Conservation (phyloP, 495 filamentous ascomycete genomes). For the Jackrogersella multiformis region DNA sequence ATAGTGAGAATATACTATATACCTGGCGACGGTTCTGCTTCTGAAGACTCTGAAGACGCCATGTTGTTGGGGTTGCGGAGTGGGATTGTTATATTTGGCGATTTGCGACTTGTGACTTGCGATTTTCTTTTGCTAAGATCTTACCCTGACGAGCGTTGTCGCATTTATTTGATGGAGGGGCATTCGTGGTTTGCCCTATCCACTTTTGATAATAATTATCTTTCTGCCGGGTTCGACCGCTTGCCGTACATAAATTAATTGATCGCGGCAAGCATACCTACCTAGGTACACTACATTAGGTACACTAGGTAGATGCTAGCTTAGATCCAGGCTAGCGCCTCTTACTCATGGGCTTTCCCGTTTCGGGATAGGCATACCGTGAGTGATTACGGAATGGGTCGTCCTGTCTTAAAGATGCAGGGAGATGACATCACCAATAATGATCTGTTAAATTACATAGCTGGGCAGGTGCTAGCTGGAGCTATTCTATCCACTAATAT, state of each 20-base stretch:
- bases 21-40: slow-evolving; percentile 42
- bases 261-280: slow-evolving; percentile 3
- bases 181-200: slow-evolving; percentile 25
- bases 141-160: slow-evolving; percentile 1
- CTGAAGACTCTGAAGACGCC: slow-evolving; percentile 25
- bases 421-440: slow-evolving; percentile 36
- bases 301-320: background rate
- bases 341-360: background rate
- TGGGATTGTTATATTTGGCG: background rate
- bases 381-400: too few relatives aligned
- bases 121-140: too few relatives aligned
- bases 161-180: slow-evolving; percentile 39
- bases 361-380: background rate
- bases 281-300: background rate
- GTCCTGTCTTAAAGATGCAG: slow-evolving; percentile 24
- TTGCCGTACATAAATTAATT: background rate
- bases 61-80: slow-evolving; percentile 16
- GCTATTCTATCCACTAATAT: slow-evolving; percentile 26
- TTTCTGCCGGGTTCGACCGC: slow-evolving; percentile 40
- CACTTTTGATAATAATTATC: slow-evolving; percentile 34
- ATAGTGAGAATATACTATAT: slow-evolving; percentile 15
- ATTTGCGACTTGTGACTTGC: too few relatives aligned
- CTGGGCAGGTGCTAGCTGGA: slow-evolving; percentile 5
- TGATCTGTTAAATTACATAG: slow-evolving; percentile 32
- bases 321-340: slow-evolving; percentile 24